A percentile compares a stretch with the other conserved stretches of the same genome.
These are phyloP conservation scores for Talaromyces sp. DNA, from an alignment of 2,329 filamentous ascomycete species.

Conservation along the genomic window DNA sequence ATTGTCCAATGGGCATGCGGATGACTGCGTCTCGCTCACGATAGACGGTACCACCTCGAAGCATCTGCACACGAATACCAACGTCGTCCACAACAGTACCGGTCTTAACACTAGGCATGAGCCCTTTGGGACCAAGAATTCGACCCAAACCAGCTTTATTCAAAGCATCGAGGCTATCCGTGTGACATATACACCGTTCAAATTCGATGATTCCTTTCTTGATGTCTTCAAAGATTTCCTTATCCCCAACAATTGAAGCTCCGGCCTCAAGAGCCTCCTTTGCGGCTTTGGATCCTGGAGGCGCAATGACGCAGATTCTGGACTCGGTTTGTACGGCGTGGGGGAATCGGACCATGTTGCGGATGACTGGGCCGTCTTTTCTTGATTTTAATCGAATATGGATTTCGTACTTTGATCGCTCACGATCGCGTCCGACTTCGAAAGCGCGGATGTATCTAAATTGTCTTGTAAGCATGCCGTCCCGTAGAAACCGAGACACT, in stretches of 20 bases:
- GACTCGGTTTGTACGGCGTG: conserved; percentile 86
- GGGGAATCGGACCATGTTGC: conserved; percentile 82
- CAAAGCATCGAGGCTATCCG: conserved; percentile 70
- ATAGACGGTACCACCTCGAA: conserved; percentile 82
- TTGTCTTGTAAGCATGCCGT: conserved; percentile 10
- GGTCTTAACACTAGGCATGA: conserved; percentile 88
- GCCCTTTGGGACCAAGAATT: conserved; percentile 78
- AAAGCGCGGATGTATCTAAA: conserved; percentile 81
- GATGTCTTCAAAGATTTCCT: conserved; percentile 77
- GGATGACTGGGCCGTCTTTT: conserved; percentile 81
- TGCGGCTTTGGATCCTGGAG: conserved; percentile 72
- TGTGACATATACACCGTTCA: conserved; percentile 83
- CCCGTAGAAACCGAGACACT: conserved; percentile 13
- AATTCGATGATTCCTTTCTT: conserved; percentile 76
- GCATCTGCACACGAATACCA: conserved; percentile 68
- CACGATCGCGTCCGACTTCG: conserved; percentile 79
- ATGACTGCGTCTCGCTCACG: conserved; percentile 81
- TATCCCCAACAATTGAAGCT: conserved; percentile 78
- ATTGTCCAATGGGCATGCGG: conserved; percentile 82
- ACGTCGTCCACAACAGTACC: conserved; percentile 87
- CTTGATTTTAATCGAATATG: conserved; percentile 76
- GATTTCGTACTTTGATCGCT: conserved; percentile 80
- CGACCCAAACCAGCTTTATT: conserved; percentile 77
- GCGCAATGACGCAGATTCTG: conserved; percentile 84
- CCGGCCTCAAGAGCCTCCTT: conserved; percentile 72